These are phyloP conservation scores for Talaromyces adpressus DNA, from an alignment of 495 filamentous ascomycete genomes.

Conservation along the genomic window DNA sequence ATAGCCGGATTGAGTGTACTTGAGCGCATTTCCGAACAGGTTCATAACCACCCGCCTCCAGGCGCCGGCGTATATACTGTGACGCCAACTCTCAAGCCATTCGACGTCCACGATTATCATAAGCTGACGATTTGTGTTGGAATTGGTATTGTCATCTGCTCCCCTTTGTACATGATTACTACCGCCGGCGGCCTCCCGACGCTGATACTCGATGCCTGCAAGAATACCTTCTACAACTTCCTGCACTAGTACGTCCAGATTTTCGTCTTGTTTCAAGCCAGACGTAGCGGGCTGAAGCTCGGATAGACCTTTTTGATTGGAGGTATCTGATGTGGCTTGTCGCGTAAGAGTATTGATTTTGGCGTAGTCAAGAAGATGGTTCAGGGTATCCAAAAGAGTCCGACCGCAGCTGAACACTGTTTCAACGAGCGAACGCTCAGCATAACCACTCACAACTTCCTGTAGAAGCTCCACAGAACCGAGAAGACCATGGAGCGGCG, in stretches of 20 bases:
- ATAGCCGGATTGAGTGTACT: neutral
- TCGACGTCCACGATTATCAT: neutral
- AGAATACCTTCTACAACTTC: neutral
- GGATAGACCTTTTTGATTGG: neutral
- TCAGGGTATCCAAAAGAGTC: slow-evolving; percentile 50
- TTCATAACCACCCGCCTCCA: neutral
- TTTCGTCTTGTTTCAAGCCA: neutral
- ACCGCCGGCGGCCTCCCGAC: neutral
- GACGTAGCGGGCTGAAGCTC: neutral
- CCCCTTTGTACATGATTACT: neutral
- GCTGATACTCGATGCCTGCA: neutral
- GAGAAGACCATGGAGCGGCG: neutral
- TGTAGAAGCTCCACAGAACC: neutral
- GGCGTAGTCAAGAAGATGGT: neutral
- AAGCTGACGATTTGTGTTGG: neutral
- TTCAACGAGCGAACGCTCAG: slow-evolving; percentile 48
- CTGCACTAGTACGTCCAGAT: neutral
- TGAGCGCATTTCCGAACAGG: neutral
- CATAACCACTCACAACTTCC: slow-evolving; percentile 47
- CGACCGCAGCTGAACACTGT: slow-evolving; percentile 60
- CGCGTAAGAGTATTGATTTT: neutral
- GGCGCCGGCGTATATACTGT: neutral
- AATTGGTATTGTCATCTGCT: neutral
- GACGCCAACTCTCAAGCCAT: neutral
- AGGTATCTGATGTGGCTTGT: neutral